Evolutionary conservation across 352 stramenopile species (phyloP).

Genomic region (Phytopythium boreale): DNA sequence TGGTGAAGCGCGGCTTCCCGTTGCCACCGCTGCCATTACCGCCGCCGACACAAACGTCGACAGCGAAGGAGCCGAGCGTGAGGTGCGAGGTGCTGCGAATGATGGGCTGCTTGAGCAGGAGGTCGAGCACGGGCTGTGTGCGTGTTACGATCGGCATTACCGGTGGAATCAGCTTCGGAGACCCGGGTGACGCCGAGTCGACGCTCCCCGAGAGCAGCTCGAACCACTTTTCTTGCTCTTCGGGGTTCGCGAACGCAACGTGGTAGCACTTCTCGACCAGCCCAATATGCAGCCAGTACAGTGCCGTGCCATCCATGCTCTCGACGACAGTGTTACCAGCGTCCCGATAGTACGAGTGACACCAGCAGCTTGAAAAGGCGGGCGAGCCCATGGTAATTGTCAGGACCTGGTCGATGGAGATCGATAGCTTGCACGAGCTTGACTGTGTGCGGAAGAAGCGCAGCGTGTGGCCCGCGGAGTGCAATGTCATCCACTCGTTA

Average conservation of each 20-base stretch:
- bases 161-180: not conserved
- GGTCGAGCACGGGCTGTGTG: not conserved
- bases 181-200: not conserved
- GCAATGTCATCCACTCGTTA: slow-evolving; percentile 53
- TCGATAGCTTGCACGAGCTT: slow-evolving; percentile 25
- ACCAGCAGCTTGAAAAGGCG: slow-evolving; percentile 11
- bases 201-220: slow-evolving; percentile 7
- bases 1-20: slow-evolving; percentile 1
- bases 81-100: not conserved
- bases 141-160: not conserved
- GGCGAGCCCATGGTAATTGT: slow-evolving; percentile 14
- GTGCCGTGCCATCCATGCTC: not conserved
- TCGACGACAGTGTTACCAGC: not conserved
- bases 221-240: slow-evolving; percentile 36
- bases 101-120: not conserved
- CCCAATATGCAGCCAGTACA: slow-evolving; percentile 53
- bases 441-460: slow-evolving; percentile 47
- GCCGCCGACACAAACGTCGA: not conserved
- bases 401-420: slow-evolving; percentile 31
- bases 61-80: not conserved
- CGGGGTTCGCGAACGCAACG: slow-evolving; percentile 32
- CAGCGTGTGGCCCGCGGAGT: slow-evolving; percentile 28
- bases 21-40: not conserved
- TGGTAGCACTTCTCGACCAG: slow-evolving; percentile 43
- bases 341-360: not conserved